Conservation (phyloP, 2,329 filamentous ascomycete species). For the Fusarium nisikadoi region DNA sequence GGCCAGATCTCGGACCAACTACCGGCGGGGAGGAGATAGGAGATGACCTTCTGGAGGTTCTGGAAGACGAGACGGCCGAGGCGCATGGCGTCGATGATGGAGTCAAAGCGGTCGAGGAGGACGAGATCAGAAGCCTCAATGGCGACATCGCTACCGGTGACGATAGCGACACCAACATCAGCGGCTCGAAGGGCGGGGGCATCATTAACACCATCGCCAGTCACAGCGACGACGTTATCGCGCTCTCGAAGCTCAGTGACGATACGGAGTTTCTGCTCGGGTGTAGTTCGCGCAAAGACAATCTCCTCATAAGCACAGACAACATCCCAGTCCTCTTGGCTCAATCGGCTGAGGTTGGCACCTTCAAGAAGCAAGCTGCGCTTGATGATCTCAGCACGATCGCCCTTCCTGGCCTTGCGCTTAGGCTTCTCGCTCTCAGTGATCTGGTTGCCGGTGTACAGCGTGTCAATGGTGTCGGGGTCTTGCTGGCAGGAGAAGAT, state of each 20-base stretch:
- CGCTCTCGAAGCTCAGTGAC: conserved; percentile 72
- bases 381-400: conserved; percentile 9
- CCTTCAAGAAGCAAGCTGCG: conserved; percentile 60
- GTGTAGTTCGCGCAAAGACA: conserved; percentile 75
- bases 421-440: conserved; percentile 23
- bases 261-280: conserved; percentile 77
- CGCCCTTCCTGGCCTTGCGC: conserved; percentile 18
- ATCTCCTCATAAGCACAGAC: conserved; percentile 66
- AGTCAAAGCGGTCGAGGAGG: conserved; percentile 76
- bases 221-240: conserved; percentile 73
- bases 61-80: conserved; percentile 55
- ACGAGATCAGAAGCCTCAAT: conserved; percentile 74
- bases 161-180: conserved; percentile 76
- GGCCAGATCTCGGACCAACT: conserved; percentile 68
- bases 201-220: conserved; percentile 78
- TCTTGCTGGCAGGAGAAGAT: conserved; percentile 66
- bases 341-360: conserved; percentile 66
- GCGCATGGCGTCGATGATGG: conserved; percentile 73
- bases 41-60: conserved; percentile 55
- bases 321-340: conserved; percentile 57
- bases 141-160: conserved; percentile 71
- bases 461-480: conserved; percentile 48
- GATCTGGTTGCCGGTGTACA: conserved; percentile 20
- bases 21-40: conserved; percentile 61
- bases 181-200: conserved; percentile 73